Evolutionary conservation across 306 rosid species (phyloP).

Genomic region (cucumber (Cucumis sativus)): Cucumber_9930_V3 NC_026657.2:4109001-4109500

Average conservation of each 20-base stretch:
- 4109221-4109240: conserved; percentile 69
- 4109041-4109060: conserved; percentile 31
- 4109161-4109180: conserved; percentile 32
- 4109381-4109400: background rate
- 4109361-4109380: conserved; percentile 7
- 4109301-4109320: conserved; percentile 71
- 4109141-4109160: conserved; percentile 50
- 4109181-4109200: conserved; percentile 13
- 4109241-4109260: conserved; percentile 96
- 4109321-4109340: conserved; percentile 78
- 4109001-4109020: conserved; percentile 59
- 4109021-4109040: conserved; percentile 55
- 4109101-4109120: conserved; percentile 81
- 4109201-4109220: conserved; percentile 8
- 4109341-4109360: conserved; percentile 57
- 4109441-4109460: too few species aligned
- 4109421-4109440: too few species aligned
- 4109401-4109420: background rate
- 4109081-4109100: conserved; percentile 83
- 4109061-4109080: conserved; percentile 61
- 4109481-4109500: too few species aligned
- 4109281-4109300: conserved; percentile 61
- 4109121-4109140: conserved; percentile 68
- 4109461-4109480: too few species aligned
- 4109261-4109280: conserved; percentile 74